Percentiles rank a stretch among this genome's conserved stretches.
These are phyloP conservation scores for Anisodus tanguticus DNA, from an alignment of 257 asterid genomes.

Conservation along the genomic window DNA sequence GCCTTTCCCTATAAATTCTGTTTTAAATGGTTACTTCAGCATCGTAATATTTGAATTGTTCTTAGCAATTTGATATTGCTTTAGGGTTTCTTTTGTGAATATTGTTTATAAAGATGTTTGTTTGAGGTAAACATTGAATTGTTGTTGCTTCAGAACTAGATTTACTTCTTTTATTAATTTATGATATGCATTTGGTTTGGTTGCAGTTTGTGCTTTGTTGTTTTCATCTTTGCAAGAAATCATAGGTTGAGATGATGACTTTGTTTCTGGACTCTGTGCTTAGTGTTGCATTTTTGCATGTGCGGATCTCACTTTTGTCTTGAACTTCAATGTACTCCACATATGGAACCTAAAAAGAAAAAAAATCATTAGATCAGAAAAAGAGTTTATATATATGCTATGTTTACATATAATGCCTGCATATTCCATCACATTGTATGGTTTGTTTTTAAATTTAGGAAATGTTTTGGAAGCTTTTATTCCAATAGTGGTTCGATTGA, in stretches of 20 bases:
- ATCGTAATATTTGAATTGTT: neutral
- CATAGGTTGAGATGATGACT: neutral
- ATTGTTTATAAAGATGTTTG: neutral
- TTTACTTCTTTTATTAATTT: neutral
- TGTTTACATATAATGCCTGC: neutral
- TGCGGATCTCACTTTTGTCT: neutral
- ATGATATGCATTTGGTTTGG: no score
- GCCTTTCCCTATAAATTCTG: neutral
- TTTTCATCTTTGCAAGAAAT: slow-evolving; percentile 19
- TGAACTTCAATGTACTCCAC: neutral
- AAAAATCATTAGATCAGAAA: neutral
- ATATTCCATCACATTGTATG: slow-evolving; percentile 18
- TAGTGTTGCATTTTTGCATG: neutral
- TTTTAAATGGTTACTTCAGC: neutral
- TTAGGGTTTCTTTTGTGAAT: slow-evolving; percentile 6
- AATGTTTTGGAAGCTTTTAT: slow-evolving; percentile 1
- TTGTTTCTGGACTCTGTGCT: neutral
- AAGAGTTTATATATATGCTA: neutral
- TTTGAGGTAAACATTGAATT: neutral
- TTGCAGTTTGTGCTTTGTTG: slow-evolving; percentile 12
- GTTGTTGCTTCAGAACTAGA: slow-evolving; percentile 15
- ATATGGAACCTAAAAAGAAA: neutral
- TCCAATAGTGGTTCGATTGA: neutral
- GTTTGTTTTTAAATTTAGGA: neutral
- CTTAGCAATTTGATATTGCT: slow-evolving; percentile 19